Evolutionary conservation across 2,329 filamentous ascomycete species (phyloP).

Genomic region (Septoria linicola): DNA sequence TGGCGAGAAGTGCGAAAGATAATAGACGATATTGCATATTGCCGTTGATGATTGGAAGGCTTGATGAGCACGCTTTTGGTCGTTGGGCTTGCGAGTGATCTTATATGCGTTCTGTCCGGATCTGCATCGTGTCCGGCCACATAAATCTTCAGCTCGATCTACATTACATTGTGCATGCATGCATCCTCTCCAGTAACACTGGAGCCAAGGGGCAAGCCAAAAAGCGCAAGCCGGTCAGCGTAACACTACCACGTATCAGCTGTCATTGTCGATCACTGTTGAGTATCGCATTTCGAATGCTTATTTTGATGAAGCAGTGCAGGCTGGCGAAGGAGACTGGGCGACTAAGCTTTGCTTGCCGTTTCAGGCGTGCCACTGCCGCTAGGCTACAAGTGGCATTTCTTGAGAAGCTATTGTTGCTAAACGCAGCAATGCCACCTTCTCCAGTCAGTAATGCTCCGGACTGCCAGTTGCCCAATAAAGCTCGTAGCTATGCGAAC

Average conservation of each 20-base stretch:
- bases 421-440: slow-evolving; percentile 4
- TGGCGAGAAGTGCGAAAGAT: slow-evolving; percentile 6
- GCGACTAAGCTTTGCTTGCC: background rate
- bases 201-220: too few relatives aligned
- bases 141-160: too few relatives aligned
- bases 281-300: too few relatives aligned
- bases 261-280: too few relatives aligned
- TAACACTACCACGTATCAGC: too few relatives aligned
- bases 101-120: background rate
- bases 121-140: background rate
- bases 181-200: too few relatives aligned
- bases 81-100: background rate
- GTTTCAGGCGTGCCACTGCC: slow-evolving; percentile 4
- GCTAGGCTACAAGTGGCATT: background rate
- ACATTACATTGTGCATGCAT: too few relatives aligned
- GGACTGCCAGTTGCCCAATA: too few relatives aligned
- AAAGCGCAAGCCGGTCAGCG: too few relatives aligned
- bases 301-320: background rate
- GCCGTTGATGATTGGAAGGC: background rate
- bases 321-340: background rate
- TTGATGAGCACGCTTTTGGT: background rate
- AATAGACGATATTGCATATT: slow-evolving; percentile 11
- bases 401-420: background rate
- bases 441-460: background rate
- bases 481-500: too few relatives aligned